A percentile compares a stretch with the other conserved stretches of the same genome.
Conservation (phyloP, 257 asterid species). For the Pogostemon cablin region DNA sequence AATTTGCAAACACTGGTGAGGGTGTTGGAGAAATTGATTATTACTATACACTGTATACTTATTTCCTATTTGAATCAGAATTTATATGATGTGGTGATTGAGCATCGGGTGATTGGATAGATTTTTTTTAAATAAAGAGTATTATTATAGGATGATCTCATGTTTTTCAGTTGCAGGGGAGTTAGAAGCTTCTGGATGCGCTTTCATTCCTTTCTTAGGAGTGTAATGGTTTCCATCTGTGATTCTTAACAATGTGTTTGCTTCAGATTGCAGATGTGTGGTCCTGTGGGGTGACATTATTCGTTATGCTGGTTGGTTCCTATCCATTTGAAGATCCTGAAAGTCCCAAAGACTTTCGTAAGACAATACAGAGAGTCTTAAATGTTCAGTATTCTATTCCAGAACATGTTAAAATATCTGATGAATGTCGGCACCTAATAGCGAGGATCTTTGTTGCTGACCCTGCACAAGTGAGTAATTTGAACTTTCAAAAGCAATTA, state of each 20-base stretch:
- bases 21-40: slow-evolving; percentile 1
- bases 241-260: slow-evolving; percentile 22
- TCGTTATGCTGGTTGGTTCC: slow-evolving; percentile 79
- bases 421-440: slow-evolving; percentile 67
- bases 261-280: slow-evolving; percentile 89
- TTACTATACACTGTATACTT: neutral
- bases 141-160: neutral
- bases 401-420: slow-evolving; percentile 57
- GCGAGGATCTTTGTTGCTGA: slow-evolving; percentile 80
- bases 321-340: slow-evolving; percentile 89
- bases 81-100: neutral
- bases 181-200: neutral
- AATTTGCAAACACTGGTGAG: neutral
- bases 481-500: slow-evolving; percentile 5
- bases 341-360: slow-evolving; percentile 72
- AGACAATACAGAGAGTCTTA: slow-evolving; percentile 74
- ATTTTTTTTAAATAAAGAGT: neutral
- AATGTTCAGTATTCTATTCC: slow-evolving; percentile 75
- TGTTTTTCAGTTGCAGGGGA: too few relatives aligned
- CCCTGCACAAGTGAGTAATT: slow-evolving; percentile 61
- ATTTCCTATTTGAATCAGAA: neutral
- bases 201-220: neutral
- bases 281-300: slow-evolving; percentile 87
- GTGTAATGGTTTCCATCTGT: neutral
- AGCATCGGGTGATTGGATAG: neutral